Percentiles rank a stretch among this genome's conserved stretches.
Conservation (phyloP, 805 yeast genomes). For the Yamadazyma nakazawae region DNA sequence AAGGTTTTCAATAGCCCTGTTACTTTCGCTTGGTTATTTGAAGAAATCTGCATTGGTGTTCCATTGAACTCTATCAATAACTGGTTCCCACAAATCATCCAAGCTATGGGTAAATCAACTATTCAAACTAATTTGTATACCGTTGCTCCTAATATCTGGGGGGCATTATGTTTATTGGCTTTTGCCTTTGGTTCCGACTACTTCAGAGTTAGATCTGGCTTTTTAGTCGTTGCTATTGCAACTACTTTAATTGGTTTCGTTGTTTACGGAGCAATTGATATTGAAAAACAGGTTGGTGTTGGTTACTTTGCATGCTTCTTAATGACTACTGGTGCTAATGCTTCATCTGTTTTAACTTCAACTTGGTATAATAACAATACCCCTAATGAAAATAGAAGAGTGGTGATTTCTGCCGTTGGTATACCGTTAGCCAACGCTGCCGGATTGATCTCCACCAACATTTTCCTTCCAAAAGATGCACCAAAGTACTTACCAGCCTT, state of each 20-base stretch:
- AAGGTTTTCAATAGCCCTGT: conserved; percentile 46
- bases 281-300: conserved; percentile 32
- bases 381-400: conserved; percentile 45
- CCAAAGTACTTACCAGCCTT: conserved; percentile 31
- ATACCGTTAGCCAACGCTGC: conserved; percentile 33
- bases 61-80: conserved; percentile 47
- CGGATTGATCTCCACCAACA: conserved; percentile 30
- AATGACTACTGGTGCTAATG: conserved; percentile 49
- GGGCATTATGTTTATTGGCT: conserved; percentile 40
- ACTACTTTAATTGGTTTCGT: conserved; percentile 45
- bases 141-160: conserved; percentile 49
- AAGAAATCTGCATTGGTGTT: conserved; percentile 46
- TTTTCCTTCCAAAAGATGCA: conserved; percentile 29
- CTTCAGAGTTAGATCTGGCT: conserved; percentile 34
- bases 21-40: conserved; percentile 42
- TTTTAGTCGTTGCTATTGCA: conserved; percentile 35
- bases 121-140: conserved; percentile 41
- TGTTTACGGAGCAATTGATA: conserved; percentile 45
- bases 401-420: conserved; percentile 46
- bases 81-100: conserved; percentile 48
- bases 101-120: conserved; percentile 35
- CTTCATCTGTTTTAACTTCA: conserved; percentile 48
- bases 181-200: conserved; percentile 42
- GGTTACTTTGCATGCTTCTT: conserved; percentile 44
- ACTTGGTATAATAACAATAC: conserved; percentile 52